These are phyloP conservation scores for Protea cynaroides DNA, from an alignment of 164 flowering plant genomes.

Conservation along the genomic window DNA sequence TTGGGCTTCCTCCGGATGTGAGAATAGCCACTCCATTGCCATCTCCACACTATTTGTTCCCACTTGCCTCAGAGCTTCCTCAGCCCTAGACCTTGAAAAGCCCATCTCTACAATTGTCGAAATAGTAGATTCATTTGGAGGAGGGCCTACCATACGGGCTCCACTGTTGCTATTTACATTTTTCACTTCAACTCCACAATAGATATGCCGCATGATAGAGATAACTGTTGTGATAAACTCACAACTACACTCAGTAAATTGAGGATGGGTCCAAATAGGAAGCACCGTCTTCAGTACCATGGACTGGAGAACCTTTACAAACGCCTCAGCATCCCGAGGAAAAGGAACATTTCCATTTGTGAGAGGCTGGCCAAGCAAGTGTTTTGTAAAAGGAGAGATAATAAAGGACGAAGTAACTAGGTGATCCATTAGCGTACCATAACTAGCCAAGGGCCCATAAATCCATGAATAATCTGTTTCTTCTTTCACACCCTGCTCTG, in stretches of 20 bases:
- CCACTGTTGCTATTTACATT: conserved; percentile 37
- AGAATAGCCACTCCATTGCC: conserved; percentile 99
- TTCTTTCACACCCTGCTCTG: conserved; percentile 49
- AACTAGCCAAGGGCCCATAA: conserved; percentile 77
- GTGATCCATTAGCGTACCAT: conserved; percentile 90
- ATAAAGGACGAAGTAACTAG: conserved; percentile 81
- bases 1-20: conserved; percentile 91
- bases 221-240: conserved; percentile 68
- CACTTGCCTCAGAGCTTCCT: conserved; percentile 94
- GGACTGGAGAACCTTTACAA: conserved; percentile 89
- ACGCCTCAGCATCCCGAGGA: conserved; percentile 87
- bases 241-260: conserved; percentile 75
- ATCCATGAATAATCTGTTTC: conserved; percentile 78
- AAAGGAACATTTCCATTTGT: conserved; percentile 53
- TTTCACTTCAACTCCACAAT: conserved; percentile 89
- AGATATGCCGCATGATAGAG: conserved; percentile 68
- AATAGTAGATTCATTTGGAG: conserved; percentile 85
- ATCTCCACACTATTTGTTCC: conserved; percentile 93
- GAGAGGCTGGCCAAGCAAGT: conserved; percentile 74
- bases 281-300: conserved; percentile 84
- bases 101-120: conserved; percentile 98
- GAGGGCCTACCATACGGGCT: conserved; percentile 69
- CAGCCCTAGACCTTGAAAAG: conserved; percentile 86
- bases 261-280: conserved; percentile 93
- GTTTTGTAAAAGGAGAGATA: conserved; percentile 75